phyloP scores from a whole-genome alignment of 768 basidiomycete genomes.

The Holtermanniella nyarrowii region DNA sequence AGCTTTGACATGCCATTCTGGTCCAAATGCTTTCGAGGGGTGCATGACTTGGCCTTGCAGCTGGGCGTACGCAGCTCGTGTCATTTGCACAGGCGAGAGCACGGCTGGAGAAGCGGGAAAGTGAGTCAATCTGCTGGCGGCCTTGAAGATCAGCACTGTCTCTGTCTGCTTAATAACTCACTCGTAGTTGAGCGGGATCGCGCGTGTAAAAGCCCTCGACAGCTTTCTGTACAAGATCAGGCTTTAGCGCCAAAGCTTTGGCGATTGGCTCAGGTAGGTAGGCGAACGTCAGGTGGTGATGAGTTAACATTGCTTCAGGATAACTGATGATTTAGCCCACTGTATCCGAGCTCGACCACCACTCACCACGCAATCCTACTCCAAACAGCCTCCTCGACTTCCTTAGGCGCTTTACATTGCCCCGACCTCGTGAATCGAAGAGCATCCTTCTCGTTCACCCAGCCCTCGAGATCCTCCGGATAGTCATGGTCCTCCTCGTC shows the following conservation, averaged over 20 bases:
- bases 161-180: slow-evolving; percentile 38
- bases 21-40: slow-evolving; percentile 79
- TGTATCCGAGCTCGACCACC: not conserved
- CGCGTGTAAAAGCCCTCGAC: slow-evolving; percentile 91
- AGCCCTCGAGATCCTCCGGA: slow-evolving; percentile 12
- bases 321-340: slow-evolving; percentile 48
- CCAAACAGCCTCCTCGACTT: slow-evolving; percentile 61
- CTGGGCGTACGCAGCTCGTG: slow-evolving; percentile 88
- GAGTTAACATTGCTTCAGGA: slow-evolving; percentile 56
- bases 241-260: slow-evolving; percentile 55
- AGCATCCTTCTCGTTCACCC: slow-evolving; percentile 24
- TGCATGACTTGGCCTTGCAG: slow-evolving; percentile 82
- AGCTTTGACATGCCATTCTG: slow-evolving; percentile 32
- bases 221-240: slow-evolving; percentile 69
- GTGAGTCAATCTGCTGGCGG: slow-evolving; percentile 76
- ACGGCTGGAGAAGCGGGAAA: slow-evolving; percentile 65
- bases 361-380: slow-evolving; percentile 56
- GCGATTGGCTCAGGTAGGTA: slow-evolving; percentile 74
- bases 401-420: slow-evolving; percentile 53
- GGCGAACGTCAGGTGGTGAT: slow-evolving; percentile 61
- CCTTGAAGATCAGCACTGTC: slow-evolving; percentile 47
- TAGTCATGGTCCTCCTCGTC: slow-evolving; percentile 42
- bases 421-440: slow-evolving; percentile 30
- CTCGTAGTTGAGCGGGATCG: slow-evolving; percentile 78
- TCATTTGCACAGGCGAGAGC: slow-evolving; percentile 61